A percentile compares a stretch with the other conserved stretches of the same genome.
Evolutionary conservation across 768 basidiomycete genomes (phyloP).

Genomic region (Phaeotremella fagi): DNA sequence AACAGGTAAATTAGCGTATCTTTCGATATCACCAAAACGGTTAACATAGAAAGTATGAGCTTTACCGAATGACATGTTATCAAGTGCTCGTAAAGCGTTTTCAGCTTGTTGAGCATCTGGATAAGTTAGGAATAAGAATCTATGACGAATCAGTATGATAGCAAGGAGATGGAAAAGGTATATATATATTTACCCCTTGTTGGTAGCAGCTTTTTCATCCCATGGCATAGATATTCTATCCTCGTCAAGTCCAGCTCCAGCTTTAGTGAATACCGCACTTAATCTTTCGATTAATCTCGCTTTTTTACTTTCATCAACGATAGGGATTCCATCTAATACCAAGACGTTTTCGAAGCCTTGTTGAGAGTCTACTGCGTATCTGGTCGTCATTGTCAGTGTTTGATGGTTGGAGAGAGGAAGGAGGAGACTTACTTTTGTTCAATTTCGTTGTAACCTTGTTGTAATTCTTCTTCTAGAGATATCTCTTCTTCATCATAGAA

Average conservation of each 20-base stretch:
- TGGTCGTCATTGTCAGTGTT: slow-evolving; percentile 44
- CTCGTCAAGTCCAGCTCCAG: slow-evolving; percentile 68
- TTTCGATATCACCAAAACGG: slow-evolving; percentile 83
- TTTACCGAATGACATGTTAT: slow-evolving; percentile 65
- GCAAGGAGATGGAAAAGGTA: slow-evolving; percentile 10
- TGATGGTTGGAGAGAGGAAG: background rate
- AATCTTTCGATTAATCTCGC: slow-evolving; percentile 77
- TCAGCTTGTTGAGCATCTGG: slow-evolving; percentile 46
- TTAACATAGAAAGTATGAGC: slow-evolving; percentile 80
- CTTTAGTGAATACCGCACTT: slow-evolving; percentile 74
- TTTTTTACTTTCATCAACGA: slow-evolving; percentile 79
- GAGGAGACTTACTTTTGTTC: slow-evolving; percentile 30
- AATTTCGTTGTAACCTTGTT: slow-evolving; percentile 38
- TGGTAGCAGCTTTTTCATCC: slow-evolving; percentile 74
- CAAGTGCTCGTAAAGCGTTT: slow-evolving; percentile 46
- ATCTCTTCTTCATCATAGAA: slow-evolving; percentile 33
- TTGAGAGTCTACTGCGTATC: slow-evolving; percentile 78
- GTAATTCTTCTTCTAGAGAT: slow-evolving; percentile 38
- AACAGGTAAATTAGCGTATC: slow-evolving; percentile 59
- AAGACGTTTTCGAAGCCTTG: slow-evolving; percentile 85
- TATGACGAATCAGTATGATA: no score
- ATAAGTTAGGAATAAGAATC: slow-evolving; percentile 67
- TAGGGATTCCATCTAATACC: slow-evolving; percentile 85
- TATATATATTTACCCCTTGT: slow-evolving; percentile 69
- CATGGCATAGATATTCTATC: slow-evolving; percentile 83